Base-by-base conservation (phyloP, 371 early-diverging fungal genomes). In the Dichotomocladium elegans region DNA sequence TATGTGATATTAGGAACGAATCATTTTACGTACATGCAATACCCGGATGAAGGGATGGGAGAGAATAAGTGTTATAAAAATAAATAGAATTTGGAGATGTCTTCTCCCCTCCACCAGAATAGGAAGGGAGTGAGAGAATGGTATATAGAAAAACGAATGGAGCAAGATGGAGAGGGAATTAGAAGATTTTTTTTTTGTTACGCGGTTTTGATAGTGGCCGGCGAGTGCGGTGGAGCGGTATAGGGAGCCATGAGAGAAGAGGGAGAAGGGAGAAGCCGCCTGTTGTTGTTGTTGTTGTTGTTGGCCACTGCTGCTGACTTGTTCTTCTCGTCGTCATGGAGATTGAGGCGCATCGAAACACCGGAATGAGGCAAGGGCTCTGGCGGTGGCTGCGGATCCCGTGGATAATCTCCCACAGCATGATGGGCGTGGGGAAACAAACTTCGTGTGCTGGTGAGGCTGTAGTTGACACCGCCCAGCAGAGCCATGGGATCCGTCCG, bases 391-490 rank as follows among this genome's bases (percentile, higher is more conserved):
- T 47, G 53, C 14, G 28, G 47, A 21, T 46, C 47, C 27, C 37
- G 55, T 22, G 46, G 46, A 54, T 54, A 46, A 29, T 43, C 47
- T 11, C 37, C 47, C 47, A 44, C 47, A 47, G 35, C 47, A 40
- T 54, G 55, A 47, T 31, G 47, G 8, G 37, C 47, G 29, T 46
- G 55, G 3, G 47, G 46, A 28, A 46, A 37, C 33, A 53, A 44
- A 10, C 34, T 28, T 33, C 74, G 57, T 40, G 57, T 58, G 15
- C 66, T 68, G 3, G 74, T 74, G 26, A 70, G 44, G 7, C 69
- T 63, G 30, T 70, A 70, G 51, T 74, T 70, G 22, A 70, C 74
- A 22, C 74, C 74, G 8, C 71, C 74, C 11, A 60, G 53, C 6
- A 70, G 45, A 3, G 64, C 30, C 33, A 62, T 66, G 0, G 71